A percentile compares a stretch with the other conserved stretches of the same genome.
Evolutionary conservation across 2,329 filamentous ascomycete species (phyloP).

Genomic region (Penicillium brevicompactum): DNA sequence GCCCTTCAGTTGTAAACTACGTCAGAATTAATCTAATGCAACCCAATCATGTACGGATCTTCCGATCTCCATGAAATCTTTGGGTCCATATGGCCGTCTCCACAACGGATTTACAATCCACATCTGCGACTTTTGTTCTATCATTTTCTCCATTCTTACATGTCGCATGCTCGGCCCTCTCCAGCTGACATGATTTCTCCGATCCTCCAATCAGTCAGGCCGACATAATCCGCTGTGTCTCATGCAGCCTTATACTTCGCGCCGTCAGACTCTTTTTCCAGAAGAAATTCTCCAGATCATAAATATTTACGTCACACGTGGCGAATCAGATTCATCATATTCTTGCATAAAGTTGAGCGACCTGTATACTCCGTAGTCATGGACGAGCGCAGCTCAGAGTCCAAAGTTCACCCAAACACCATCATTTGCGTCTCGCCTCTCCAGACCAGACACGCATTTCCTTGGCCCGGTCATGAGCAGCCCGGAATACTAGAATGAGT

Average conservation of each 20-base stretch:
- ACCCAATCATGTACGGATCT: neutral
- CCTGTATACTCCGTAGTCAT: neutral
- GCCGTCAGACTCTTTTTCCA: neutral
- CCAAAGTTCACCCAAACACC: neutral
- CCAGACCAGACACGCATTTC: conserved; percentile 71
- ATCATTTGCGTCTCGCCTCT: conserved; percentile 54
- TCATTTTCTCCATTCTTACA: neutral
- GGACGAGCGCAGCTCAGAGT: conserved; percentile 32
- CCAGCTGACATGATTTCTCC: neutral
- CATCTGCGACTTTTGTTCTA: neutral
- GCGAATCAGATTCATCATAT: neutral
- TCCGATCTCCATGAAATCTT: neutral
- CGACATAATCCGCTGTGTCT: neutral
- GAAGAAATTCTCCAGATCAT: neutral
- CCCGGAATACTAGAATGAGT: conserved; percentile 62
- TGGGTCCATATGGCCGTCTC: neutral
- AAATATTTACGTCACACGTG: neutral
- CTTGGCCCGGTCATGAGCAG: conserved; percentile 73
- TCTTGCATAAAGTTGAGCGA: neutral
- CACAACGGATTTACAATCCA: neutral
- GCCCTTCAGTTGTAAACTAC: no score
- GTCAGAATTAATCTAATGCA: no score
- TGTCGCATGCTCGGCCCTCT: conserved; percentile 4
- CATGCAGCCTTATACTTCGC: neutral
- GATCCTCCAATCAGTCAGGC: neutral